Conservation (phyloP, 805 yeast genomes). For the Monosporozyma aerobia region DNA sequence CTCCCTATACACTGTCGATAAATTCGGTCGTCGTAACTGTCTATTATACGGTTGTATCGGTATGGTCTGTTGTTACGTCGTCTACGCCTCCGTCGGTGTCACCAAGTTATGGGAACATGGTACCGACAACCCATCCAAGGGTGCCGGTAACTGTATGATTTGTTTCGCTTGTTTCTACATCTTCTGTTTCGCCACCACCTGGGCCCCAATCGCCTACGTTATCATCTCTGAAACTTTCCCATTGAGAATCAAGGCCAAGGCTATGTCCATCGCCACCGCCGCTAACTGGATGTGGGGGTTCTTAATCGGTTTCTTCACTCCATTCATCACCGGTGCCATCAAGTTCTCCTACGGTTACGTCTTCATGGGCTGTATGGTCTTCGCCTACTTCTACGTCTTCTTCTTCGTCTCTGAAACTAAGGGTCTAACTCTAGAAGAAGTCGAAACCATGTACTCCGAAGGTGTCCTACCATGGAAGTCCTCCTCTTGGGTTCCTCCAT, state of each 20-base stretch:
- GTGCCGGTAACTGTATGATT: conserved; percentile 66
- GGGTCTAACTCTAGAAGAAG: conserved; percentile 76
- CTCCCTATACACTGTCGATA: conserved; percentile 45
- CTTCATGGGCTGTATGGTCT: conserved; percentile 51
- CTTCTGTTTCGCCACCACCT: conserved; percentile 66
- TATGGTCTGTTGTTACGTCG: conserved; percentile 39
- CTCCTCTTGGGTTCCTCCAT: conserved; percentile 43
- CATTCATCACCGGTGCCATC: conserved; percentile 57
- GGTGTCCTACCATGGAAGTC: conserved; percentile 41
- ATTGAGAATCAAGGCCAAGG: conserved; percentile 56
- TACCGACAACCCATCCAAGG: conserved; percentile 28
- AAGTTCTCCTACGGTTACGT: conserved; percentile 67
- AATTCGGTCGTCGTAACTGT: conserved; percentile 45
- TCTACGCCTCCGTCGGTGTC: conserved; percentile 57
- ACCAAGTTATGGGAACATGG: conserved; percentile 38
- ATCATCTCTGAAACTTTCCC: conserved; percentile 67
- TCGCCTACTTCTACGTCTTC: conserved; percentile 55
- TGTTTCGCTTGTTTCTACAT: conserved; percentile 63
- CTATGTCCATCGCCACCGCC: conserved; percentile 52
- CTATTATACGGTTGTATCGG: conserved; percentile 42
- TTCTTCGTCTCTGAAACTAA: conserved; percentile 70
- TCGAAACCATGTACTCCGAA: conserved; percentile 51
- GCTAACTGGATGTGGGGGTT: conserved; percentile 65
- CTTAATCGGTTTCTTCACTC: conserved; percentile 63
- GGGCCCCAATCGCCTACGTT: conserved; percentile 68